These are phyloP conservation scores for Thermothielavioides terrestris DNA, from an alignment of 495 filamentous ascomycete species.

Conservation along the genomic window DNA sequence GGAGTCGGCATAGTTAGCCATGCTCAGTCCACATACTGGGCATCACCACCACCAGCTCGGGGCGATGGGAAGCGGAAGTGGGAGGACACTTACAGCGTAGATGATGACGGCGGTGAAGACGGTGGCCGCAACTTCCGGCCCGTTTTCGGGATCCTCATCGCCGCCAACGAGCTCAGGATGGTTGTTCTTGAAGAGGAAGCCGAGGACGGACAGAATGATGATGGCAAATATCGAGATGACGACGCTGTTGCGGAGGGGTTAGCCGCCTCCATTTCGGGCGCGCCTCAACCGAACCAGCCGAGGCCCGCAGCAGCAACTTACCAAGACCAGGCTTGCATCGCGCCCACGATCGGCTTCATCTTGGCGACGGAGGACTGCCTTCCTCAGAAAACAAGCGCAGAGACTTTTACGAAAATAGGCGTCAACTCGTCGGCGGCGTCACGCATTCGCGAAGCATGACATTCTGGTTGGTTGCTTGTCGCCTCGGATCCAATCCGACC, in stretches of 20 bases:
- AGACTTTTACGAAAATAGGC: too few relatives aligned
- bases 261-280: too few relatives aligned
- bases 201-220: slow-evolving; percentile 76
- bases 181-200: slow-evolving; percentile 64
- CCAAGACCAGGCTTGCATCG: slow-evolving; percentile 92
- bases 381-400: neutral
- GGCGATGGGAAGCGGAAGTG: neutral
- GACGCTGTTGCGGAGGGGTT: slow-evolving; percentile 45
- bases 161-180: slow-evolving; percentile 75
- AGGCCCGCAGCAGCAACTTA: too few relatives aligned
- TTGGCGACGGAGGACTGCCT: slow-evolving; percentile 25
- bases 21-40: neutral
- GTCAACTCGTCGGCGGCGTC: too few relatives aligned
- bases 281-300: too few relatives aligned
- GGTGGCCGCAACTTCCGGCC: slow-evolving; percentile 66
- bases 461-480: too few relatives aligned
- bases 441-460: too few relatives aligned
- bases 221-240: slow-evolving; percentile 85
- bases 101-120: slow-evolving; percentile 79
- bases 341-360: slow-evolving; percentile 89
- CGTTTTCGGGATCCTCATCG: slow-evolving; percentile 63
- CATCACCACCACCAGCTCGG: neutral
- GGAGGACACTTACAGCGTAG: slow-evolving; percentile 62
- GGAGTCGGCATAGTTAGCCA: slow-evolving; percentile 7
- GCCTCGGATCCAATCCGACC: too few relatives aligned